Evolutionary conservation across 108 stramenopile genomes (phyloP).

Genomic region (Heterococcus sp.): DNA sequence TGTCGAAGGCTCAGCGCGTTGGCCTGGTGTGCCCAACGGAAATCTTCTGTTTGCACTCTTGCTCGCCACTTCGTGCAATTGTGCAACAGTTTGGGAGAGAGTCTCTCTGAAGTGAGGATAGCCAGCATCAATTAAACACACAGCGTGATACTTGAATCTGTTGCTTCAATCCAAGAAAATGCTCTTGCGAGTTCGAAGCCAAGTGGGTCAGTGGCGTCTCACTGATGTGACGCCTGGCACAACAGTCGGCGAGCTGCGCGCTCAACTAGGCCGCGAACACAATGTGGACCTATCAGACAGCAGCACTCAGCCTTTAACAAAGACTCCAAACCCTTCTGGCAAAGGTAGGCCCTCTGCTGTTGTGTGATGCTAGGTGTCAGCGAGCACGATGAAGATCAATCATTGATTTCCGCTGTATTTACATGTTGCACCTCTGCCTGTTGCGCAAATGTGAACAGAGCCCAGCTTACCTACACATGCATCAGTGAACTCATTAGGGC

Average conservation of each 20-base stretch:
- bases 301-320: conserved; percentile 19
- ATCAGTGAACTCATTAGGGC: conserved; percentile 22
- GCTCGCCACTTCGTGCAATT: neutral
- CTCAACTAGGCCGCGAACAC: conserved; percentile 34
- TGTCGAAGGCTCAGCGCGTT: too few species aligned
- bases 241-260: conserved; percentile 28
- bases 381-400: too few species aligned
- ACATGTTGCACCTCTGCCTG: too few species aligned
- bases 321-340: conserved; percentile 32
- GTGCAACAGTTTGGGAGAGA: too few species aligned
- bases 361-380: too few species aligned
- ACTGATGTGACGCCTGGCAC: conserved; percentile 36
- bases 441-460: too few species aligned
- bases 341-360: too few species aligned
- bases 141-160: neutral
- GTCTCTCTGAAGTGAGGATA: too few species aligned
- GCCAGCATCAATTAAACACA: too few species aligned
- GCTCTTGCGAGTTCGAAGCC: conserved; percentile 53
- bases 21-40: too few species aligned
- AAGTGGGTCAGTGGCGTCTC: conserved; percentile 50
- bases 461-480: neutral
- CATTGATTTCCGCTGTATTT: too few species aligned
- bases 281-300: conserved; percentile 26
- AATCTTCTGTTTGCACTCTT: too few species aligned
- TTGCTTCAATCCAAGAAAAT: conserved; percentile 2